Base-by-base conservation (phyloP, 352 stramenopile genomes). In the Pythium oligandrum region DNA sequence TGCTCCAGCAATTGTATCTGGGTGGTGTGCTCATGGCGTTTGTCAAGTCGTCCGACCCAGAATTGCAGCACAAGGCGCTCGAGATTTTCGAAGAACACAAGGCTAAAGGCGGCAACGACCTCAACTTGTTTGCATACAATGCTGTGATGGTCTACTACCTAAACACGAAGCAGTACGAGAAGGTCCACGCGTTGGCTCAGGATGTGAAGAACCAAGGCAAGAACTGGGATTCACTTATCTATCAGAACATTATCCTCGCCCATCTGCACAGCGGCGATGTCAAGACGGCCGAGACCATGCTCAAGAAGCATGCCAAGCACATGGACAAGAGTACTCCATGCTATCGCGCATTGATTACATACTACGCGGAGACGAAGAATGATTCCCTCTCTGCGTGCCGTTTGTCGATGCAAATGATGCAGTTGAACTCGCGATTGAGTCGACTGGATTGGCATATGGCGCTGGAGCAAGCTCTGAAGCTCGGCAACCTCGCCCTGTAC, bases 401-500 rank as follows among this genome's bases (percentile, higher is more conserved):
- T 6, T 57, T 88, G 12, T 83, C 70, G n/a, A 92, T 90, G 79
- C 77, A 87, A 58, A 92, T 92, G 82, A 92, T 92, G 82, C 75
- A 89, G 59, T 53, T 75, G 51, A 92, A 92, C 55, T 72, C 83
- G 53, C 77, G 75, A 1, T 58, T 92, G 60, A 90, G 78, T 56
- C 78, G 75, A 26, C 64, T 81, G 26, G 83, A 94, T 61, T 94
- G 83, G 83, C 66, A 81, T 61, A 87, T 87, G 45, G 83, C 83
- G 35, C 69, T 93, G 12, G 66, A 60, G 0, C 59, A 73, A 43
- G 63, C 83, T 48, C 64, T 93, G 51, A 62, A 83, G 54, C 61
- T 90, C 38, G 68, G 66, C 10, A 81, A 93, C 57, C 73, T 71
- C 40, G 71, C 78, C 48, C 58, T 81, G 6, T 93, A 93, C 64